phyloP scores from a whole-genome alignment of 1,284 basidiomycete genomes.

The Cryptococcus sp. region DNA sequence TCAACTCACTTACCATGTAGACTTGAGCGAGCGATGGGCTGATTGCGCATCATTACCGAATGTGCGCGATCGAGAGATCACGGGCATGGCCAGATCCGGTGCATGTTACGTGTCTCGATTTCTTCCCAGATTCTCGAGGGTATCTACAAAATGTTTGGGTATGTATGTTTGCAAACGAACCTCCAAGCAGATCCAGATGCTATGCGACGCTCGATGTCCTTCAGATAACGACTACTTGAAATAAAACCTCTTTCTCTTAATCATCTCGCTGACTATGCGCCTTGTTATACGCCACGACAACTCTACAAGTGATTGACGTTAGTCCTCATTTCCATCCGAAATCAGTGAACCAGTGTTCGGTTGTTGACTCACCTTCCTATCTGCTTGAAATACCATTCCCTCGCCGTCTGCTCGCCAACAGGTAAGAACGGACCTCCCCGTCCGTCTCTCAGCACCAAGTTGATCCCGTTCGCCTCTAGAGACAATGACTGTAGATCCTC shows the following conservation, averaged over 20 bases:
- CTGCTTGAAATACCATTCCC: conserved; percentile 62
- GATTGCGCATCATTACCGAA: too few relatives aligned
- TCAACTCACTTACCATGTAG: too few relatives aligned
- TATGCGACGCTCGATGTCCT: too few relatives aligned
- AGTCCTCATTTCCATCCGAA: not conserved
- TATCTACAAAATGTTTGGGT: too few relatives aligned
- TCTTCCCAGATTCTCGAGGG: too few relatives aligned
- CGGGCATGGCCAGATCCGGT: too few relatives aligned
- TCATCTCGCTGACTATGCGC: conserved; percentile 32
- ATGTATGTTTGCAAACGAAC: too few relatives aligned
- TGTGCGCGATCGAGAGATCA: too few relatives aligned
- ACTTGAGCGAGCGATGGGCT: too few relatives aligned
- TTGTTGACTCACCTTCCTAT: conserved; percentile 50
- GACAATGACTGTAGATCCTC: conserved; percentile 83
- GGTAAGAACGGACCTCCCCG: conserved; percentile 60
- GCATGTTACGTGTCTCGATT: too few relatives aligned
- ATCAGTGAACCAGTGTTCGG: not conserved
- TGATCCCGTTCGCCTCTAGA: conserved; percentile 84
- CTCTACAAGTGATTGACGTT: conserved; percentile 15
- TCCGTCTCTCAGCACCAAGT: conserved; percentile 65
- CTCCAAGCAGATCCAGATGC: too few relatives aligned
- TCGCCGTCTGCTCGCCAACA: conserved; percentile 56
- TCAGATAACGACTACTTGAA: not conserved
- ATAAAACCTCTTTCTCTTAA: conserved; percentile 2
- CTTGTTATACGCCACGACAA: conserved; percentile 47